These are phyloP conservation scores for Leptodontidium sp. DNA, from an alignment of 2,329 filamentous ascomycete genomes.

Conservation along the genomic window DNA sequence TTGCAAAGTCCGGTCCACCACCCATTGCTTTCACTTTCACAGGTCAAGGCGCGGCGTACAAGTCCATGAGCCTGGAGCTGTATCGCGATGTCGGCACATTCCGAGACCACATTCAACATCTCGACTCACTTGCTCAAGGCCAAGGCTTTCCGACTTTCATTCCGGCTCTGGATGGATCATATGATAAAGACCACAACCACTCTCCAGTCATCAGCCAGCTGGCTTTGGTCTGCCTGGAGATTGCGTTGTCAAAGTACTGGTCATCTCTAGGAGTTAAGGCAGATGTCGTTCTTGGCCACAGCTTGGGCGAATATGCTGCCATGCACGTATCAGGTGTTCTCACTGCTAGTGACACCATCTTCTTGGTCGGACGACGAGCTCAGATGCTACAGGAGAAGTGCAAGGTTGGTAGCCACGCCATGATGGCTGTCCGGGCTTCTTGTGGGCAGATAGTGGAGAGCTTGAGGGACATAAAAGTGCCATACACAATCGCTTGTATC, in stretches of 20 bases:
- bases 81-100: constrained; percentile 3
- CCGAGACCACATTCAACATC: constrained; percentile 2
- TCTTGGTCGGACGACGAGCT: constrained; percentile 74
- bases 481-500: constrained; percentile 66
- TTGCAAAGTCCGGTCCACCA: constrained; percentile 43
- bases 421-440: constrained; percentile 54
- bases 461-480: constrained; percentile 21
- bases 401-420: constrained; percentile 22
- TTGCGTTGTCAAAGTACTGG: constrained; percentile 63
- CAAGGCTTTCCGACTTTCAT: constrained; percentile 18
- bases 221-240: constrained; percentile 61
- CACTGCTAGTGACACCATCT: constrained; percentile 74
- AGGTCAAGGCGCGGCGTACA: constrained; percentile 56
- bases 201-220: constrained; percentile 44
- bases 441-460: constrained; percentile 50
- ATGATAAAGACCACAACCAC: constrained; percentile 45
- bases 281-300: constrained; percentile 68
- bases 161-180: constrained; percentile 39
- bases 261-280: constrained; percentile 61
- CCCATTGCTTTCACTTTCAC: constrained; percentile 47
- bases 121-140: neutral
- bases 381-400: constrained; percentile 34
- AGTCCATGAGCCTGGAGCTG: constrained; percentile 14
- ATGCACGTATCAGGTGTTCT: constrained; percentile 76
- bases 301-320: constrained; percentile 77